phyloP scores from a whole-genome alignment of 345 rosid species.

The Acer yangbiense region DNA sequence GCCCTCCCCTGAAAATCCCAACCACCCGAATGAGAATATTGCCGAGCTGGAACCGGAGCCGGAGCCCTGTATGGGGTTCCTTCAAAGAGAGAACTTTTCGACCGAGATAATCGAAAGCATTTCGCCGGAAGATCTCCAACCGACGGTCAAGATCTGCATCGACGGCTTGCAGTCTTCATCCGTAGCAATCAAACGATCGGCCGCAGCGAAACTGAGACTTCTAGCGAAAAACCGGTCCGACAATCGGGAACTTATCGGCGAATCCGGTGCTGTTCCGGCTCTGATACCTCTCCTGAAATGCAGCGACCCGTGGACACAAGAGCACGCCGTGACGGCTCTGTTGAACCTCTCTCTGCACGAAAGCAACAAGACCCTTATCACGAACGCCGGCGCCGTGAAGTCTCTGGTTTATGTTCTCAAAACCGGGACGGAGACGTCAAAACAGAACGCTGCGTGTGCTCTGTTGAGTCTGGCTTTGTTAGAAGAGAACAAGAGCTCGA shows the following conservation, averaged over 20 bases:
- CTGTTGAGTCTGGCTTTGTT: slow-evolving; percentile 76
- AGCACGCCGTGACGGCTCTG: slow-evolving; percentile 91
- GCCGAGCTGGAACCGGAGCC: slow-evolving; percentile 46
- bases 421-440: slow-evolving; percentile 91
- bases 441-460: slow-evolving; percentile 96
- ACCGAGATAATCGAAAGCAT: slow-evolving; percentile 92
- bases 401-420: slow-evolving; percentile 82
- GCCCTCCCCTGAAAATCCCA: slow-evolving; percentile 45
- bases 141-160: slow-evolving; percentile 88
- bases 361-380: slow-evolving; percentile 58
- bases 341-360: slow-evolving; percentile 83
- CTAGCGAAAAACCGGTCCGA: slow-evolving; percentile 88
- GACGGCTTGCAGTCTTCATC: slow-evolving; percentile 77
- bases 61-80: slow-evolving; percentile 83
- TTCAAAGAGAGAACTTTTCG: slow-evolving; percentile 81
- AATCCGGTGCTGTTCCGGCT: slow-evolving; percentile 91
- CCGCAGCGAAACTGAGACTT: slow-evolving; percentile 87
- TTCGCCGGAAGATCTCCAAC: slow-evolving; percentile 96
- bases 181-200: slow-evolving; percentile 78
- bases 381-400: slow-evolving; percentile 79
- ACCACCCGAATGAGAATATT: background rate
- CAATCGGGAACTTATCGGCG: slow-evolving; percentile 82
- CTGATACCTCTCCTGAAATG: slow-evolving; percentile 78
- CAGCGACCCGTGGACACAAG: slow-evolving; percentile 91
- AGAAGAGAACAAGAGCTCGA: slow-evolving; percentile 84